These are phyloP conservation scores for Passiflora organensis DNA, from an alignment of 345 rosid species.

Conservation along the genomic window DNA sequence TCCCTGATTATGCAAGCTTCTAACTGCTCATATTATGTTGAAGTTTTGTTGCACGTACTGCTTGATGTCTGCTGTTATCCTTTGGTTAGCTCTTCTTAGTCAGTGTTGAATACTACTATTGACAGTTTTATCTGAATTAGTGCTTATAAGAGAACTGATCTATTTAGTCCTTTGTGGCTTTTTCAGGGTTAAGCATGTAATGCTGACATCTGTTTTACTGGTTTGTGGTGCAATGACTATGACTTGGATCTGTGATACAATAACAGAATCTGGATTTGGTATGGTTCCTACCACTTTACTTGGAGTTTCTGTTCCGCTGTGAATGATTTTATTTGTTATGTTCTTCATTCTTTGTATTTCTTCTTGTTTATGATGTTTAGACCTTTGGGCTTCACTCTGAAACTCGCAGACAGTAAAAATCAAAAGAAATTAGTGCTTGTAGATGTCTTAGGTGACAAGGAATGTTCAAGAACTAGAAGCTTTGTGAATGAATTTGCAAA, in stretches of 20 bases:
- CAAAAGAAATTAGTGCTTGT: neutral
- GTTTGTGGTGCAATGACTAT: conserved; percentile 93
- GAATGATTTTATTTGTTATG: neutral
- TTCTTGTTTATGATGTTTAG: neutral
- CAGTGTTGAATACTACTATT: neutral
- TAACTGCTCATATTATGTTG: too few species aligned
- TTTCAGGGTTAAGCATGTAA: conserved; percentile 77
- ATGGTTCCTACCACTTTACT: conserved; percentile 14
- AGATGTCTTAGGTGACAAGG: too few species aligned
- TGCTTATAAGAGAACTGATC: conserved; percentile 4
- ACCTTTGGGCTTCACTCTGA: neutral
- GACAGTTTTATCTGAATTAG: neutral
- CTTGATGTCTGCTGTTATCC: neutral
- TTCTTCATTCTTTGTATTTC: conserved; percentile 5
- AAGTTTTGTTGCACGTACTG: neutral
- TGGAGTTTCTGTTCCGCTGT: neutral
- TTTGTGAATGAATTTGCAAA: too few species aligned
- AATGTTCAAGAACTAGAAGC: neutral
- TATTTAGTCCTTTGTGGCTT: conserved; percentile 8
- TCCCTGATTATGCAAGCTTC: neutral
- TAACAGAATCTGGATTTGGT: conserved; percentile 97
- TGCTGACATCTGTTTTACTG: conserved; percentile 67
- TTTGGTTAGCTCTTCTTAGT: neutral
- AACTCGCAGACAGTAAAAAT: neutral
- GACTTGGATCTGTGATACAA: conserved; percentile 94